Evolutionary conservation across 2,329 filamentous ascomycete species (phyloP).

Genomic region (Alternaria postmessia): DNA sequence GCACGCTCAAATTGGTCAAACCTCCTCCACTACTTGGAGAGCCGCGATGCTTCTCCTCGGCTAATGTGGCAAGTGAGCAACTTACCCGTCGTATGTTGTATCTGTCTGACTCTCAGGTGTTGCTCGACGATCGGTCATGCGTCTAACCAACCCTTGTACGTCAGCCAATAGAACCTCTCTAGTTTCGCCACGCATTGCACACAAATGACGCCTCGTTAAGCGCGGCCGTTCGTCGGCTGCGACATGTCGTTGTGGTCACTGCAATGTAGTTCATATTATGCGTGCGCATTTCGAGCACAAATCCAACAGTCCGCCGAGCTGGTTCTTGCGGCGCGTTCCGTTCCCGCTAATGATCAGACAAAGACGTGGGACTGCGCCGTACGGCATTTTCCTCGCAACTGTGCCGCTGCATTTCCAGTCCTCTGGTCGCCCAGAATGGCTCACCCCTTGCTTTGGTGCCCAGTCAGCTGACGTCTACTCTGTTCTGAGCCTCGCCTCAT

Average conservation of each 20-base stretch:
- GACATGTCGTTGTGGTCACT: conserved; percentile 6
- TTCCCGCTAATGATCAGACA: conserved; percentile 38
- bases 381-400: conserved; percentile 7
- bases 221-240: conserved; percentile 27
- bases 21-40: conserved; percentile 16
- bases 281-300: conserved; percentile 6
- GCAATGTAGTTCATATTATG: not conserved
- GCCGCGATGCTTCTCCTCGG: conserved; percentile 25
- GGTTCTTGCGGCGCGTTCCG: conserved; percentile 36
- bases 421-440: conserved; percentile 1
- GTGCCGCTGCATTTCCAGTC: conserved; percentile 11
- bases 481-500: conserved; percentile 25
- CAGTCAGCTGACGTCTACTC: conserved; percentile 18
- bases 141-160: conserved; percentile 41
- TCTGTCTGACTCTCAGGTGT: conserved; percentile 14
- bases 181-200: conserved; percentile 20
- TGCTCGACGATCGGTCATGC: conserved; percentile 27
- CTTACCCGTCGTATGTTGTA: conserved; percentile 21
- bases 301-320: conserved; percentile 28
- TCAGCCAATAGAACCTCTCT: conserved; percentile 21
- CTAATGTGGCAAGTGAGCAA: conserved; percentile 24
- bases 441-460: conserved; percentile 13
- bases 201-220: conserved; percentile 20
- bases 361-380: conserved; percentile 28
- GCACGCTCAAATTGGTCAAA: conserved; percentile 9